Evolutionary conservation across 331 rosid genomes (phyloP).

Genomic region (Stylosanthes scabra): DNA sequence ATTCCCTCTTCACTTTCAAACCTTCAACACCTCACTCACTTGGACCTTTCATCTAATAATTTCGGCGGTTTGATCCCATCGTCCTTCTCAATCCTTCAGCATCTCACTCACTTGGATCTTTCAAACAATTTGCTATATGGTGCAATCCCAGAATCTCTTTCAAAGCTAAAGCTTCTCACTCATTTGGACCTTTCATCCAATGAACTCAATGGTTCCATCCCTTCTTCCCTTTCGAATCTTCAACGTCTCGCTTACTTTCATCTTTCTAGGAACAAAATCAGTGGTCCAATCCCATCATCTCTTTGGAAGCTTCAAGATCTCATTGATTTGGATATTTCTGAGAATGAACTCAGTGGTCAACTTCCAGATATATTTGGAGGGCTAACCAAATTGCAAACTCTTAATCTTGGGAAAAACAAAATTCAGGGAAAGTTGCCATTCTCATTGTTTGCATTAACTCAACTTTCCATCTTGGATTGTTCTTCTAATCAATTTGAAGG

Average conservation of each 20-base stretch:
- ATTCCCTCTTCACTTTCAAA: slow-evolving; percentile 21
- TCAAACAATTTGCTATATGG: neutral
- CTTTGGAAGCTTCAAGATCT: neutral
- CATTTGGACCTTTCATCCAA: neutral
- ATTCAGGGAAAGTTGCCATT: slow-evolving; percentile 29
- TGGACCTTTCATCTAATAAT: neutral
- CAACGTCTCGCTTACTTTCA: neutral
- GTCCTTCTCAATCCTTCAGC: neutral
- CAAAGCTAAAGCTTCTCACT: neutral
- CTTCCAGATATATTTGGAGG: slow-evolving; percentile 8
- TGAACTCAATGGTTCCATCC: neutral
- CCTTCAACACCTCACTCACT: neutral
- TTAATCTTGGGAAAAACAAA: neutral
- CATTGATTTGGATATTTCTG: neutral
- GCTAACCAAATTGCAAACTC: neutral
- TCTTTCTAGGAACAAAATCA: neutral
- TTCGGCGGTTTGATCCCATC: neutral
- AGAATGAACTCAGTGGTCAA: neutral
- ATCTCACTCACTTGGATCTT: neutral
- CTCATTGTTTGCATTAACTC: slow-evolving; percentile 20
- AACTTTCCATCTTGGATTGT: neutral
- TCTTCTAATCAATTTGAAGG: slow-evolving; percentile 2
- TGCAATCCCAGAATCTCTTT: neutral
- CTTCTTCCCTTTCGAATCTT: neutral
- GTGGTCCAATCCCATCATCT: neutral